Base-by-base conservation (phyloP, 331 rosid species). In the Cydonia oblonga region DNA sequence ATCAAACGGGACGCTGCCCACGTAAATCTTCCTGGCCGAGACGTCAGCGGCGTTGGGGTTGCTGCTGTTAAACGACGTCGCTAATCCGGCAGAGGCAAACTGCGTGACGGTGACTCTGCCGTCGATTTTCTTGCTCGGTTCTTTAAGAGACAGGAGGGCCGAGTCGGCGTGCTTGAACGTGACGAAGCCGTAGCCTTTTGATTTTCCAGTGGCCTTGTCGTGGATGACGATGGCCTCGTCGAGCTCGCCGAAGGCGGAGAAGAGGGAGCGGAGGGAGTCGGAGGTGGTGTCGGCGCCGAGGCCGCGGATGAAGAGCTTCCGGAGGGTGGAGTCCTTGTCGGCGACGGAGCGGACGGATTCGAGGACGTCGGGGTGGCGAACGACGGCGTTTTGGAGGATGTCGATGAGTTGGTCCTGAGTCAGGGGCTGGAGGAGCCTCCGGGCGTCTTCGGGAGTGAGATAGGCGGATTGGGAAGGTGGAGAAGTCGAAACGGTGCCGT, bases 31-130 rank as follows among this genome's bases (percentile, higher is more conserved):
- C 59, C 91, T 71, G 1, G 83, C 56, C 0, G 89, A 85, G 3
- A 88, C 85, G 23, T 88, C 88, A 7, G 58, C 38, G 4, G 63
- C 1, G 63, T 71, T 7, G 66, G 64, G 9, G n/a, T 19, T 7
- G 26, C 49, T 63, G 24, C 70, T 80, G 19, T 2, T 18, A 7
- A 40, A 59, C 7, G 68, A 33, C 9, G 83, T 82, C 1, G 85
- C 65, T 1, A 66, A 12, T 0, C 85, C 81, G 14, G 86, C 80
- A 2, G 93, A 86, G 1, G 93, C 93, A 9, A 82, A 82, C 81
- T 86, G 93, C 5, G 93, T 82, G 44, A 86, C 93, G 23, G 93
- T 86, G 82, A 88, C 85, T 40, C 91, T 78, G 1, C 93, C 90
- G 14, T 88, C 93, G 61, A 88, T 81, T 44, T 84, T 88, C 79